Evolutionary conservation across 1,284 basidiomycete species (phyloP).

Genomic region (Abortiporus biennis): DNA sequence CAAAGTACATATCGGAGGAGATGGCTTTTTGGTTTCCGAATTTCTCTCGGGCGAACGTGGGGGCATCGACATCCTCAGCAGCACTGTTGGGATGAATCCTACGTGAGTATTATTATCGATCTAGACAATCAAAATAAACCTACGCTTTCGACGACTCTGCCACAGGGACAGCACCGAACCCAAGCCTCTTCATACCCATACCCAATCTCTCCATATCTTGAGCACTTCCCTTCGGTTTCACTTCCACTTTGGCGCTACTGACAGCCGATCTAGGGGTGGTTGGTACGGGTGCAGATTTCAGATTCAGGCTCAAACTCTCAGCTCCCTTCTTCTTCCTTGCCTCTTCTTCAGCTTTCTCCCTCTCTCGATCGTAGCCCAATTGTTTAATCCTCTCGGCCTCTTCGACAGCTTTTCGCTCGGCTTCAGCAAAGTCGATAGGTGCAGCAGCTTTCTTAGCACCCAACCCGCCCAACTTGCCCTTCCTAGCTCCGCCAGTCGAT

Average conservation of each 20-base stretch:
- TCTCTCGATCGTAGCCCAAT: slow-evolving; percentile 81
- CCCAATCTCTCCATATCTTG: slow-evolving; percentile 60
- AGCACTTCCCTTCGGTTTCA: slow-evolving; percentile 30
- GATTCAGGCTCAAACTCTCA: slow-evolving; percentile 32
- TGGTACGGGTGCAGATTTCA: slow-evolving; percentile 23
- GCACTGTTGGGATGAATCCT: slow-evolving; percentile 10
- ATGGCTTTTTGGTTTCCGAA: slow-evolving; percentile 94
- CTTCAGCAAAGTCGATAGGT: slow-evolving; percentile 87
- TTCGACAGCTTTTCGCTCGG: slow-evolving; percentile 80
- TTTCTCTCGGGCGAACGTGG: slow-evolving; percentile 82
- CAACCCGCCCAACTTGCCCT: slow-evolving; percentile 74
- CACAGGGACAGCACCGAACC: slow-evolving; percentile 79
- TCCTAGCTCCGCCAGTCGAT: slow-evolving; percentile 29
- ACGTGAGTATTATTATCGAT: not conserved
- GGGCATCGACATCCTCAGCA: slow-evolving; percentile 51
- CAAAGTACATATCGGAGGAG: slow-evolving; percentile 98
- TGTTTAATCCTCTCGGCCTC: slow-evolving; percentile 88
- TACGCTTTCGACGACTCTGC: too few relatives aligned
- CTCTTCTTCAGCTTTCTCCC: slow-evolving; percentile 66
- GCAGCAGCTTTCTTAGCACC: slow-evolving; percentile 80
- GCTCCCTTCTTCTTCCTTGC: slow-evolving; percentile 55
- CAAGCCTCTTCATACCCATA: slow-evolving; percentile 81
- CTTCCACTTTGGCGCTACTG: slow-evolving; percentile 17
- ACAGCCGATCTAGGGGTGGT: slow-evolving; percentile 10
- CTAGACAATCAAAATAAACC: not conserved